phyloP scores from a whole-genome alignment of 148 eudicot species.

The Fagopyrum tataricum region DNA sequence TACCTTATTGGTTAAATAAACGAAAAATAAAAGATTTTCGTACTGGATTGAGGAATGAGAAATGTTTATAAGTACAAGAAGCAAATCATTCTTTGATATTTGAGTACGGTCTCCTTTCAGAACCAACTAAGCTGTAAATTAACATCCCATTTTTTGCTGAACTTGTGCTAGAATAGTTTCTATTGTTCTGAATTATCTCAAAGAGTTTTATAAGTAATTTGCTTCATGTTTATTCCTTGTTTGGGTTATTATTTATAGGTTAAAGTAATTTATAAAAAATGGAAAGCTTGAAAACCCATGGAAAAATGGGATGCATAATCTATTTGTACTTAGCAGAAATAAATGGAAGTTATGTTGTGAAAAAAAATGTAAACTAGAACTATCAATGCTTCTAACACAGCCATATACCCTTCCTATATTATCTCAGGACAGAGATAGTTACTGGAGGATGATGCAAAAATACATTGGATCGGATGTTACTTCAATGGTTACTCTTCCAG shows the following conservation, averaged over 20 bases:
- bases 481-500: conserved; percentile 98
- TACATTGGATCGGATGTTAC: conserved; percentile 93
- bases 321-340: not conserved
- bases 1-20: too few species aligned
- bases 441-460: conserved; percentile 97
- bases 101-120: not conserved
- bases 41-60: not conserved
- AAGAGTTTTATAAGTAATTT: not conserved
- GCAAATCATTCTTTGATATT: not conserved
- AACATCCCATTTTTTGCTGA: not conserved
- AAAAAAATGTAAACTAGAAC: not conserved
- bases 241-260: not conserved
- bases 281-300: not conserved
- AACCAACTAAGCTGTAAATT: not conserved
- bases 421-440: conserved; percentile 81
- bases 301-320: not conserved
- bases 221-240: not conserved
- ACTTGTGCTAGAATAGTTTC: not conserved
- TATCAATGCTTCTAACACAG: not conserved
- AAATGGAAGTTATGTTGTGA: not conserved
- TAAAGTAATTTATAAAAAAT: not conserved
- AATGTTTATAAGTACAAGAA: not conserved
- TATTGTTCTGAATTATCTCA: not conserved
- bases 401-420: not conserved
- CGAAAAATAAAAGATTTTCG: not conserved